Percentiles rank a stretch among this genome's conserved stretches.
Evolutionary conservation across 2,329 filamentous ascomycete species (phyloP).

Genomic region (Pleomassaria siparia): DNA sequence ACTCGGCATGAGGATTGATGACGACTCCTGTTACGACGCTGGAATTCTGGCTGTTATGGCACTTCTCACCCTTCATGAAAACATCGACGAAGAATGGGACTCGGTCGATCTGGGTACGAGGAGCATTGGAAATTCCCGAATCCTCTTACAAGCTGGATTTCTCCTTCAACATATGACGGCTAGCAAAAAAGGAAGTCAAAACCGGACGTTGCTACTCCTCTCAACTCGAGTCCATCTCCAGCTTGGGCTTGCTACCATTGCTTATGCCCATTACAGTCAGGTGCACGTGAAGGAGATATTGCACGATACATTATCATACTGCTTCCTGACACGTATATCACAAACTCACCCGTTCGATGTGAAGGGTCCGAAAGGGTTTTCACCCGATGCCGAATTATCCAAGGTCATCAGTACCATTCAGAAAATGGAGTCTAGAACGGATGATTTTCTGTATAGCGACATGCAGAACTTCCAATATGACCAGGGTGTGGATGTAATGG

Average conservation of each 20-base stretch:
- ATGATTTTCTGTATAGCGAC: slow-evolving; percentile 27
- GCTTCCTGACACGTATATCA: slow-evolving; percentile 34
- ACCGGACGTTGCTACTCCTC: slow-evolving; percentile 32
- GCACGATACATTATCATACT: slow-evolving; percentile 33
- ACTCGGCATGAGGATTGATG: slow-evolving; percentile 7
- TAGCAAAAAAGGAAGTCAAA: slow-evolving; percentile 25
- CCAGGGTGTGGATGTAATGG: slow-evolving; percentile 26
- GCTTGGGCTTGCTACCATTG: slow-evolving; percentile 32
- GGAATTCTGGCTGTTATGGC: slow-evolving; percentile 24
- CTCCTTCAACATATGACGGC: slow-evolving; percentile 26
- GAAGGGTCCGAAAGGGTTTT: slow-evolving; percentile 26
- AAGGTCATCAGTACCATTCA: slow-evolving; percentile 31
- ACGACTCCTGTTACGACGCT: slow-evolving; percentile 15
- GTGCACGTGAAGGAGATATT: slow-evolving; percentile 39
- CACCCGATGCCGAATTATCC: slow-evolving; percentile 30
- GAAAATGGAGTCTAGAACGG: slow-evolving; percentile 30
- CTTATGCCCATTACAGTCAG: slow-evolving; percentile 30
- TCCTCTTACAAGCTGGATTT: slow-evolving; percentile 33
- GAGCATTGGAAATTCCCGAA: slow-evolving; percentile 12
- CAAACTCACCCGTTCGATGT: slow-evolving; percentile 36
- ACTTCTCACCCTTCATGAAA: slow-evolving; percentile 23
- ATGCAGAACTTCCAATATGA: slow-evolving; percentile 33
- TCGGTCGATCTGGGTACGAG: slow-evolving; percentile 2
- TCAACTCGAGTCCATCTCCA: slow-evolving; percentile 34
- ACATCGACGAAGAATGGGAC: slow-evolving; percentile 2